These are phyloP conservation scores for Penicillium daleae DNA, from an alignment of 495 filamentous ascomycete species.

Conservation along the genomic window DNA sequence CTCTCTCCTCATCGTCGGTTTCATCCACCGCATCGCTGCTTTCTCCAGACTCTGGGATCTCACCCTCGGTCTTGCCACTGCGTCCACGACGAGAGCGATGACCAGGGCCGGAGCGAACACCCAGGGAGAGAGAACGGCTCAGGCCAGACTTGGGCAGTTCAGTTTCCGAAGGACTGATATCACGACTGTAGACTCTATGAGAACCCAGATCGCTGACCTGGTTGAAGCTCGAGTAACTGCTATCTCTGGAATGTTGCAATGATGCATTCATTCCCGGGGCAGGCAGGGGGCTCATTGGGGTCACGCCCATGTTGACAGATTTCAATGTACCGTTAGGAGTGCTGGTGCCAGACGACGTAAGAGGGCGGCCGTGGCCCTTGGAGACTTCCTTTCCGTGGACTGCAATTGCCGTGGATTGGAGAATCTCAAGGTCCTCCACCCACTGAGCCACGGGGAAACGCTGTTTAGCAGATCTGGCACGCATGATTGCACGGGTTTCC, in stretches of 20 bases:
- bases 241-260: conserved; percentile 32
- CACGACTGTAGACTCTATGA: conserved; percentile 49
- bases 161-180: conserved; percentile 38
- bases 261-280: conserved; percentile 42
- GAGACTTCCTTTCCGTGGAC: conserved; percentile 44
- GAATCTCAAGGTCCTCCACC: conserved; percentile 64
- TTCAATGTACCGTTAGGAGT: conserved; percentile 37
- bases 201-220: conserved; percentile 51
- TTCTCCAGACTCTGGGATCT: conserved; percentile 17
- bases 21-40: conserved; percentile 38
- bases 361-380: conserved; percentile 39
- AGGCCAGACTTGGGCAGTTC: conserved; percentile 44
- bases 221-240: conserved; percentile 39
- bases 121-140: conserved; percentile 47
- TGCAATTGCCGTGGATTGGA: conserved; percentile 59
- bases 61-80: conserved; percentile 31
- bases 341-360: conserved; percentile 41
- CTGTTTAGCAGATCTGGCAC: conserved; percentile 73
- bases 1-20: conserved; percentile 46
- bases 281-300: conserved; percentile 38
- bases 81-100: conserved; percentile 42
- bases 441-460: conserved; percentile 75
- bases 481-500: conserved; percentile 65
- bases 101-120: conserved; percentile 50
- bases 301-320: conserved; percentile 21